phyloP scores from a whole-genome alignment of 495 filamentous ascomycete genomes.

The Aspergillus conjunctus region DNA sequence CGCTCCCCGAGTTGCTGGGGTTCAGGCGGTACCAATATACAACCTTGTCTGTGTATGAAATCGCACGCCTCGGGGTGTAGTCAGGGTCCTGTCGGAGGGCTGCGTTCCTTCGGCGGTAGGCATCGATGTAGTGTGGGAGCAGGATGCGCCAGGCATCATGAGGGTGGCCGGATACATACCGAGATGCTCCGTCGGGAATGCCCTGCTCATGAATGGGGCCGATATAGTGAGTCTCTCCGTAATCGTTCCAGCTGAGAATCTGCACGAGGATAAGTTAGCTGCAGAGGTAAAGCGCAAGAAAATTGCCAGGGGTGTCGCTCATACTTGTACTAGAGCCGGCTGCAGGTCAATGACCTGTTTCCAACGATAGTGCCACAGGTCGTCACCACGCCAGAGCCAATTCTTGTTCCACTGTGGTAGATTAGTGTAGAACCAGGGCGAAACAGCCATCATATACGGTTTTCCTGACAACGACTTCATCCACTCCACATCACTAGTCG shows the following conservation, averaged over 20 bases:
- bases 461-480: constrained; percentile 53
- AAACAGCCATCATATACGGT: constrained; percentile 78
- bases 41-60: constrained; percentile 45
- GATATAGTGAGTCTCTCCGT: constrained; percentile 76
- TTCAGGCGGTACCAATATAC: constrained; percentile 65
- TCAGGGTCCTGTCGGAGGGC: constrained; percentile 20
- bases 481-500: constrained; percentile 57
- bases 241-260: constrained; percentile 72
- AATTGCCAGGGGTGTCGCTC: constrained; percentile 1
- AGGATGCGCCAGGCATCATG: constrained; percentile 59
- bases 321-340: constrained; percentile 66
- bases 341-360: constrained; percentile 62
- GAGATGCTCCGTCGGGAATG: constrained; percentile 51
- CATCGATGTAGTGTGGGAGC: constrained; percentile 65
- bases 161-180: constrained; percentile 51
- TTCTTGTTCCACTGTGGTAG: constrained; percentile 71
- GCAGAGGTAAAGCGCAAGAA: not conserved
- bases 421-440: constrained; percentile 76
- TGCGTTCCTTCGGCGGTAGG: constrained; percentile 57
- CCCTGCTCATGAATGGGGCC: constrained; percentile 54
- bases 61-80: constrained; percentile 16
- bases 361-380: constrained; percentile 77
- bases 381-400: constrained; percentile 72
- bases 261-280: constrained; percentile 20
- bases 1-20: constrained; percentile 38